Conservation (phyloP, 208 protist species). For the Zelonia costaricensis region DNA sequence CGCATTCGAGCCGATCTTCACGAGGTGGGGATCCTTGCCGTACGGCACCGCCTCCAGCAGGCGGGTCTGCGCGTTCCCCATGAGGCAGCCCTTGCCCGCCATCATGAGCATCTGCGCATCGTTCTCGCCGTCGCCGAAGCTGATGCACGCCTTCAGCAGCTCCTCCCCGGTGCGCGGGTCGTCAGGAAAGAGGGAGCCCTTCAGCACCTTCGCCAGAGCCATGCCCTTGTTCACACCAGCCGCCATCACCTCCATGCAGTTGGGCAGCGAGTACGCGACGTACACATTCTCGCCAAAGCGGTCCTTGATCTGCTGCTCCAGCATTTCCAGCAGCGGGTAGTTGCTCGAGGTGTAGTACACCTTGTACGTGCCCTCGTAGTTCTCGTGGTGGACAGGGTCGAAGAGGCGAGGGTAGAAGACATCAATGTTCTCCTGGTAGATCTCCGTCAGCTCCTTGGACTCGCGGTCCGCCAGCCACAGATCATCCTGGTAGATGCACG, state of each 20-base stretch:
- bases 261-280: slow-evolving; percentile 31
- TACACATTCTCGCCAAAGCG: slow-evolving; percentile 6
- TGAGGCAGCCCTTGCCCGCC: slow-evolving; percentile 37
- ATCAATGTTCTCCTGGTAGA: slow-evolving; percentile 39
- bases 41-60: slow-evolving; percentile 26
- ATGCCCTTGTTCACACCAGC: slow-evolving; percentile 45
- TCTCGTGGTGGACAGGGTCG: slow-evolving; percentile 19
- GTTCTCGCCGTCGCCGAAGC: slow-evolving; percentile 57
- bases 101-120: slow-evolving; percentile 43
- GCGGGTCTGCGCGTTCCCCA: slow-evolving; percentile 32
- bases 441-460: slow-evolving; percentile 21
- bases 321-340: background rate
- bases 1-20: slow-evolving; percentile 38
- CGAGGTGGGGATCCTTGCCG: slow-evolving; percentile 26
- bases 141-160: slow-evolving; percentile 40
- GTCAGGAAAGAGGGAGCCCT: slow-evolving; percentile 21
- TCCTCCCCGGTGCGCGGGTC: slow-evolving; percentile 7
- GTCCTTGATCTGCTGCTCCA: slow-evolving; percentile 18
- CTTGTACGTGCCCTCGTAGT: slow-evolving; percentile 39
- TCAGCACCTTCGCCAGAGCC: slow-evolving; percentile 20
- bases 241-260: slow-evolving; percentile 50
- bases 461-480: slow-evolving; percentile 33
- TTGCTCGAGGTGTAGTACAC: slow-evolving; percentile 40
- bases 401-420: slow-evolving; percentile 30
- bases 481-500: slow-evolving; percentile 45